phyloP scores from a whole-genome alignment of 805 yeast species.

The Wickerhamomyces bovis region DNA sequence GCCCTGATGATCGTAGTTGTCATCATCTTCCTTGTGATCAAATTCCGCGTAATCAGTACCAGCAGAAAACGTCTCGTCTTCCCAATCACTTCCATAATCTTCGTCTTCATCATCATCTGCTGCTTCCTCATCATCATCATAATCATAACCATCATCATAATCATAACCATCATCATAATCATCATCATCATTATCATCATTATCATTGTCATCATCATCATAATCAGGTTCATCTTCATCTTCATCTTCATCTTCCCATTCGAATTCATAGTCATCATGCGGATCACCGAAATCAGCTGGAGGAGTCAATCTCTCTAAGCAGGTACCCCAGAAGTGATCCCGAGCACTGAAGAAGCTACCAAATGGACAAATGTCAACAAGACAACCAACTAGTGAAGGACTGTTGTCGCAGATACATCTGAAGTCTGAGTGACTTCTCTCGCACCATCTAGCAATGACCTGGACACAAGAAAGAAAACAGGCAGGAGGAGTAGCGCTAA shows the following conservation, averaged over 20 bases:
- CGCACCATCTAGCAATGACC: constrained; percentile 32
- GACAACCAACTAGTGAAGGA: constrained; percentile 36
- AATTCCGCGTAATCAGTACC: constrained; percentile 4
- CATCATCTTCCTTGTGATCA: too few species aligned
- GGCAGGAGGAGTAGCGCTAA: constrained; percentile 42
- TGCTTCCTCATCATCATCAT: constrained; percentile 9
- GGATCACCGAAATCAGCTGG: background rate
- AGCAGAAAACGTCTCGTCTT: constrained; percentile 27
- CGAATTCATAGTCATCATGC: constrained; percentile 1
- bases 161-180: constrained; percentile 18
- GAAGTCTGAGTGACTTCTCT: constrained; percentile 29
- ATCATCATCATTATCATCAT: constrained; percentile 8
- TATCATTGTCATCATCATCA: constrained; percentile 11
- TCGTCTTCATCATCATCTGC: constrained; percentile 12
- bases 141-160: constrained; percentile 21
- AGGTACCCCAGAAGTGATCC: constrained; percentile 45
- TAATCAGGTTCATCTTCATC: constrained; percentile 7
- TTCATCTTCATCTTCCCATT: constrained; percentile 7
- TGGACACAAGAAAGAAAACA: constrained; percentile 41
- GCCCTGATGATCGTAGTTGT: background rate
- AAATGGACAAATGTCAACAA: constrained; percentile 39
- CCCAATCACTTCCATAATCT: constrained; percentile 18
- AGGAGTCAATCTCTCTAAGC: constrained; percentile 24
- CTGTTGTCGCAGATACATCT: constrained; percentile 35
- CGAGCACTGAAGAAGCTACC: constrained; percentile 36